phyloP scores from a whole-genome alignment of 352 stramenopile species.

The Globisporangium cystogenes region DNA sequence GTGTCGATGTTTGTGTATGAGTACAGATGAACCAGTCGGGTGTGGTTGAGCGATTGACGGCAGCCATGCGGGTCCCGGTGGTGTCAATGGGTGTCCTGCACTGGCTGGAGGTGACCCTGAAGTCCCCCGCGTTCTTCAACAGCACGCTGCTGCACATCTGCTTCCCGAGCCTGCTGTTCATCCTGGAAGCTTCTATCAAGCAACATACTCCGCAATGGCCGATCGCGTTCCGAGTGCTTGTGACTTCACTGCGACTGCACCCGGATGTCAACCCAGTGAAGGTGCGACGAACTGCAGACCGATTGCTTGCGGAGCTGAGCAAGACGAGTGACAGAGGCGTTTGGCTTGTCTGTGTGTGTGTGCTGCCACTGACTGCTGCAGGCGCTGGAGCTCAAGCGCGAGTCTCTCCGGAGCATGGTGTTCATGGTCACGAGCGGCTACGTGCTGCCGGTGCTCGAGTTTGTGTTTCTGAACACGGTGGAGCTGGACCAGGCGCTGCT shows the following conservation, averaged over 20 bases:
- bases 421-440: constrained; percentile 87
- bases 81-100: constrained; percentile 85
- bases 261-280: constrained; percentile 83
- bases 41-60: constrained; percentile 74
- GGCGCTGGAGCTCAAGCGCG: constrained; percentile 76
- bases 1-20: background rate
- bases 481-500: constrained; percentile 81
- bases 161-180: constrained; percentile 73
- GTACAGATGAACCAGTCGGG: constrained; percentile 82
- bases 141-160: constrained; percentile 82
- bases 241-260: constrained; percentile 67
- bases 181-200: constrained; percentile 76
- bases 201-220: constrained; percentile 77
- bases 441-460: constrained; percentile 79
- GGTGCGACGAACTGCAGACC: constrained; percentile 11
- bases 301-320: background rate
- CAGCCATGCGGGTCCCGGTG: constrained; percentile 71
- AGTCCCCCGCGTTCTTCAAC: constrained; percentile 70
- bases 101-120: constrained; percentile 77
- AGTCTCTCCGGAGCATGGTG: constrained; percentile 82
- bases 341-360: background rate
- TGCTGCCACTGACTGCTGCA: constrained; percentile 7
- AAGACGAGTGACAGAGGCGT: background rate
- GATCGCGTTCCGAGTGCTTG: constrained; percentile 74
- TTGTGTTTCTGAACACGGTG: constrained; percentile 71